phyloP scores from a whole-genome alignment of 164 flowering plant genomes.

The Tetracentron sinense region DNA sequence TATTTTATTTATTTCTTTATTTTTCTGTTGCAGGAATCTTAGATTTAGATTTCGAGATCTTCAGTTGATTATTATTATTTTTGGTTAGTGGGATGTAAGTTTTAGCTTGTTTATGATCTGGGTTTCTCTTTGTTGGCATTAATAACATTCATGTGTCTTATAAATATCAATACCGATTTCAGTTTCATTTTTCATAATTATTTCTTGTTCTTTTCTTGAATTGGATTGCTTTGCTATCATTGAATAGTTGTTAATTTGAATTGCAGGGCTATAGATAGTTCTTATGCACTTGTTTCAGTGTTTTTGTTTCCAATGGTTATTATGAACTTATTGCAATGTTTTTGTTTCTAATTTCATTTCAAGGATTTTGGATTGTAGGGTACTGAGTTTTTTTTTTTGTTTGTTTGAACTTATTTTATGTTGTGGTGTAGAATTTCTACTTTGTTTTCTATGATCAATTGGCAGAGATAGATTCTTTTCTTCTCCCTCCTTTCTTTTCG shows the following conservation, averaged over 20 bases:
- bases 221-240: neutral
- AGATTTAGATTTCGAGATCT: neutral
- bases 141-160: slow-evolving; percentile 2
- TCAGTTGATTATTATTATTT: neutral
- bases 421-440: neutral
- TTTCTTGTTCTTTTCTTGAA: neutral
- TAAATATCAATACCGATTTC: neutral
- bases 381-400: neutral
- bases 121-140: slow-evolving; percentile 7
- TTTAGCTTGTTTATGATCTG: slow-evolving; percentile 23
- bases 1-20: slow-evolving; percentile 1
- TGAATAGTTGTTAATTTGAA: neutral
- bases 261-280: neutral
- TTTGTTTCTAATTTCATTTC: no score
- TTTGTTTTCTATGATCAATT: neutral
- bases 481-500: neutral
- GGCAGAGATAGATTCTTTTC: neutral
- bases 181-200: neutral
- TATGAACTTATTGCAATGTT: neutral
- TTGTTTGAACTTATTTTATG: no score
- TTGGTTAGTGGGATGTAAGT: slow-evolving; percentile 13
- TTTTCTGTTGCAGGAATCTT: slow-evolving; percentile 4
- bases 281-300: neutral
- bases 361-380: neutral
- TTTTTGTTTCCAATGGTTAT: neutral